Evolutionary conservation across 768 basidiomycete genomes (phyloP).

Genomic region (Hirschioporus abietinus): DNA sequence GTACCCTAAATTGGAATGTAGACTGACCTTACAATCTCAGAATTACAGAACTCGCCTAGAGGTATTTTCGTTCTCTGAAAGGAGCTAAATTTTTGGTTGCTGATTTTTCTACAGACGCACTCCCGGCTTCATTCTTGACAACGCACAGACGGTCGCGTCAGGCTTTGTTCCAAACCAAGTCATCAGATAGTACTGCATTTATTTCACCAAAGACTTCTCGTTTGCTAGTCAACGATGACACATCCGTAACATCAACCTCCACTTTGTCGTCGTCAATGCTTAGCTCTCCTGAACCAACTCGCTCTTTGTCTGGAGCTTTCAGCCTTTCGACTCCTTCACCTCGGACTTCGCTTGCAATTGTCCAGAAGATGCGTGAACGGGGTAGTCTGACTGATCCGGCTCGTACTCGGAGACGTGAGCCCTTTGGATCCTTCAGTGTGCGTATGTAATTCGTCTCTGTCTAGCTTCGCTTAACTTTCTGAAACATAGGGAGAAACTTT

Average conservation of each 20-base stretch:
- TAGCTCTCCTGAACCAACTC: background rate
- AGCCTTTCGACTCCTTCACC: background rate
- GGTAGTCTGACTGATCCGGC: slow-evolving; percentile 73
- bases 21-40: background rate
- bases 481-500: slow-evolving; percentile 41
- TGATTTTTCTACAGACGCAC: slow-evolving; percentile 37
- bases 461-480: slow-evolving; percentile 13
- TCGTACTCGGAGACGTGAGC: slow-evolving; percentile 36
- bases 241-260: background rate
- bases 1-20: slow-evolving; percentile 11
- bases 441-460: background rate
- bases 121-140: slow-evolving; percentile 55
- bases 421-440: slow-evolving; percentile 24
- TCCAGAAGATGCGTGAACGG: slow-evolving; percentile 2
- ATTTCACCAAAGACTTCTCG: background rate
- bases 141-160: slow-evolving; percentile 38
- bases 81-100: slow-evolving; percentile 7
- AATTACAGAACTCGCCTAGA: background rate
- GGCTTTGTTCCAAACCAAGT: slow-evolving; percentile 55
- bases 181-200: slow-evolving; percentile 12
- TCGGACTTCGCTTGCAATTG: background rate
- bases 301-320: background rate
- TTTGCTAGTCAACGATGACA: background rate
- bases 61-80: background rate
- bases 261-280: background rate